Evolutionary conservation across 2,329 filamentous ascomycete genomes (phyloP).

Genomic region (Talaromyces sp.): DNA sequence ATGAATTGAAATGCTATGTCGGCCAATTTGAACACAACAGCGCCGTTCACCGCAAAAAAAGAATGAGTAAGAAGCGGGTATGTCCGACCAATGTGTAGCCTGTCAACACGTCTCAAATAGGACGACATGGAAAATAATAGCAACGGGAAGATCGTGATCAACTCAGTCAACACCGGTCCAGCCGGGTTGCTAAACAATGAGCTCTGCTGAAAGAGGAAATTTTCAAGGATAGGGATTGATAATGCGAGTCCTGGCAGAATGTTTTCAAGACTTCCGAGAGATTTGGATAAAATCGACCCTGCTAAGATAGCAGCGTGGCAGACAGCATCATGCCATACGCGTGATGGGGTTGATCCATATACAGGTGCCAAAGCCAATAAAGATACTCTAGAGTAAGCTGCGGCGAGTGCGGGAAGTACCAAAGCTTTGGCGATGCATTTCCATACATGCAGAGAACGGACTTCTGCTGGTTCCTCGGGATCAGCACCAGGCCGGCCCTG

Average conservation of each 20-base stretch:
- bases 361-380: conserved; percentile 77
- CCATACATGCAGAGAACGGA: background rate
- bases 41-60: conserved; percentile 47
- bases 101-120: conserved; percentile 40
- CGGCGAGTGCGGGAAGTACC: conserved; percentile 37
- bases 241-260: conserved; percentile 70
- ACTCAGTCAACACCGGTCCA: conserved; percentile 74
- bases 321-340: conserved; percentile 66
- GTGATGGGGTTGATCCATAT: conserved; percentile 78
- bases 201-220: conserved; percentile 66
- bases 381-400: conserved; percentile 41
- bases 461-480: background rate
- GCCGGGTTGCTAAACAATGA: conserved; percentile 61
- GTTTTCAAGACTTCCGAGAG: conserved; percentile 46
- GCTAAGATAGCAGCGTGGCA: conserved; percentile 64
- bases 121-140: conserved; percentile 61
- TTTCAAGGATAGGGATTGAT: conserved; percentile 71
- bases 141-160: conserved; percentile 67
- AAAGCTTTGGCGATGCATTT: conserved; percentile 28
- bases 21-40: conserved; percentile 57
- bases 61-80: conserved; percentile 53
- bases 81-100: conserved; percentile 62
- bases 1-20: conserved; percentile 41
- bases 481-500: background rate
- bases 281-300: conserved; percentile 62